Base-by-base conservation (phyloP, 768 basidiomycete species). In the Rubroboletus pulcherrimus region DNA sequence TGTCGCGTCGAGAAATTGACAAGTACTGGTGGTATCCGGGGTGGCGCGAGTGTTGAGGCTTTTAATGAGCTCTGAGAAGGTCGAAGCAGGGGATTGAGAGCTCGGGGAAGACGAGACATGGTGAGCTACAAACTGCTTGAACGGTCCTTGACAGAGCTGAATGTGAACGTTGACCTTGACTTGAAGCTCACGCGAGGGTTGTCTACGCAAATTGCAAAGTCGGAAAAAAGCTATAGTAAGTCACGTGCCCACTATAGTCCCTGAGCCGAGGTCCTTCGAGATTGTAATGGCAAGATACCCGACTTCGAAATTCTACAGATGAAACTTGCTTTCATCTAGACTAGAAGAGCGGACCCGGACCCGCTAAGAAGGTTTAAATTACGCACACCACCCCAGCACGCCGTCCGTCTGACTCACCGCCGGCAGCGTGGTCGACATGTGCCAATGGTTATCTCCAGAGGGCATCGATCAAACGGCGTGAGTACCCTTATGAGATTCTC, bases 91-190 rank as follows among this genome's bases (percentile, higher is more conserved):
- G 47, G 26, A 42, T 53, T 53, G 43, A 61, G 39, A 14, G 58
- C 47, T 45, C 60, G 54, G 7, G 66, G 60, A 55, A 68, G 55
- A 39, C 58, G 53, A 31, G 67, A 56, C 68, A 70, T 68, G 45
- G 37, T 6, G 24, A 53, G 12, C 45, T 31, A 38, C 35, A 35
- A 45, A 38, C 11, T 33, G 43, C 40, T 37, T 37, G 53, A 46
- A 38, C 10, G 14, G 47, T 40, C 11, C 39, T 44, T 15, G 55
- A 48, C 34, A 41, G 39, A 35, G 19, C 38, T 42, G 42, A 14
- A 26, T 3, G 26, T 26, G 26, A 5, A 26, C 1, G 26, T 26
- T 26, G 26, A 26, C 43, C 40, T 54, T 21, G 60, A 45, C 46
- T 46, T 34, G 50, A 43, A 46, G 54, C 51, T 54, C 57, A 54